A percentile compares a stretch with the other conserved stretches of the same genome.
These are phyloP conservation scores for Remersonia thermophila DNA, from an alignment of 2,329 filamentous ascomycete species.

Conservation along the genomic window DNA sequence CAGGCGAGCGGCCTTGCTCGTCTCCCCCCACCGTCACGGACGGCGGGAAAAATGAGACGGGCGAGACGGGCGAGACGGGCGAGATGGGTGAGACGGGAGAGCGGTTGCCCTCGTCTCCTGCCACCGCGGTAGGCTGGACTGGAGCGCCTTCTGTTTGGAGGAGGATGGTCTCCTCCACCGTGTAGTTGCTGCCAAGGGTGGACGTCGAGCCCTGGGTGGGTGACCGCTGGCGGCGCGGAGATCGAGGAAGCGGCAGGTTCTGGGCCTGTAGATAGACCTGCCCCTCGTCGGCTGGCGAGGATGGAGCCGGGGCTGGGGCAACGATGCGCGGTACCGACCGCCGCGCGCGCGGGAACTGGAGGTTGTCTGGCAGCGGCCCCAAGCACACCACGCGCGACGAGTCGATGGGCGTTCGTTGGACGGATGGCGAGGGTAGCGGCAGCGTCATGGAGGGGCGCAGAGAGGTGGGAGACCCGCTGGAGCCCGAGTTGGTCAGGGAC, in stretches of 20 bases:
- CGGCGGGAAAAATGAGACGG: too few species aligned
- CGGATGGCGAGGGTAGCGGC: slow-evolving; percentile 22
- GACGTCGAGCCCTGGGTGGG: slow-evolving; percentile 22
- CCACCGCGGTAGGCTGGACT: slow-evolving; percentile 13
- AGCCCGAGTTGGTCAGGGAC: slow-evolving; percentile 20
- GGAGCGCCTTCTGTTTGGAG: slow-evolving; percentile 21
- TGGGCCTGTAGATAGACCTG: slow-evolving; percentile 10
- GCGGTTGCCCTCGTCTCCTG: slow-evolving; percentile 1
- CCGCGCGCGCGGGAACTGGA: slow-evolving; percentile 26
- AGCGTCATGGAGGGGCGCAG: slow-evolving; percentile 21
- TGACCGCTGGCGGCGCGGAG: slow-evolving; percentile 10
- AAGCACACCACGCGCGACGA: slow-evolving; percentile 41
- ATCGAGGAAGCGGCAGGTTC: slow-evolving; percentile 3
- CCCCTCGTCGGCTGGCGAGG: slow-evolving; percentile 1
- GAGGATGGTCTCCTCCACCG: slow-evolving; percentile 35
- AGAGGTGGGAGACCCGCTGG: slow-evolving; percentile 18
- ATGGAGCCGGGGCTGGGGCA: slow-evolving; percentile 16
- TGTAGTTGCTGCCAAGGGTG: slow-evolving; percentile 46
- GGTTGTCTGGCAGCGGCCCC: slow-evolving; percentile 39
- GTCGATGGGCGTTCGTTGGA: slow-evolving; percentile 40
- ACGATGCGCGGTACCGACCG: slow-evolving; percentile 20
- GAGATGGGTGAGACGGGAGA: too few species aligned
- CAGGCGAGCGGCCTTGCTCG: too few species aligned
- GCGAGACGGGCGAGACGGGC: too few species aligned
- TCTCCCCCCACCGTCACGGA: too few species aligned